These are phyloP conservation scores for Conticribra guillardii DNA, from an alignment of 108 stramenopile species.

Conservation along the genomic window DNA sequence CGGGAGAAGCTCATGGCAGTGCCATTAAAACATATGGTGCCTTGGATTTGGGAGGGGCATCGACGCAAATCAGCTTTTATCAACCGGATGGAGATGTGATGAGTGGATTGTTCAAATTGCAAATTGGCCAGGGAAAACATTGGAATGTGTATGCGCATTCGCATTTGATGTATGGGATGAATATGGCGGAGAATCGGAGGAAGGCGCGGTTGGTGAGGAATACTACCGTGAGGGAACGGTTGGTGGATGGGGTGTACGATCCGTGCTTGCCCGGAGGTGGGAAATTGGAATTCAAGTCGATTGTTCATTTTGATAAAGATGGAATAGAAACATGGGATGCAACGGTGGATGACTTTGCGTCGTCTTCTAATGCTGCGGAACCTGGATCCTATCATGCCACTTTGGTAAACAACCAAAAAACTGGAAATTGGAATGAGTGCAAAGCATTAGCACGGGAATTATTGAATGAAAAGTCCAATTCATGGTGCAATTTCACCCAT, in stretches of 20 bases:
- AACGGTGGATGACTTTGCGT: constrained; percentile 31
- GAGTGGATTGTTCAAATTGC: constrained; percentile 83
- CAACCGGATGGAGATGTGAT: constrained; percentile 85
- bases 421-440: constrained; percentile 63
- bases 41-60: constrained; percentile 91
- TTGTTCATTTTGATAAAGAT: constrained; percentile 46
- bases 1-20: constrained; percentile 42
- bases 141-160: constrained; percentile 94
- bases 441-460: constrained; percentile 45
- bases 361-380: constrained; percentile 19
- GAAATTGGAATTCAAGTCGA: constrained; percentile 46
- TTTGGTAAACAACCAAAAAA: constrained; percentile 53
- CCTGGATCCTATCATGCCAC: constrained; percentile 54
- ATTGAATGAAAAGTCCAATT: constrained; percentile 59
- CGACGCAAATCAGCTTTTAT: constrained; percentile 87
- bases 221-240: constrained; percentile 20
- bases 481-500: constrained; percentile 90
- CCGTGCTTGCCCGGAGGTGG: constrained; percentile 79
- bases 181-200: constrained; percentile 57
- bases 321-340: constrained; percentile 49
- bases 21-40: constrained; percentile 74
- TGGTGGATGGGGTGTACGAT: constrained; percentile 61
- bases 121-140: constrained; percentile 81
- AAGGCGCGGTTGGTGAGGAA: constrained; percentile 52
- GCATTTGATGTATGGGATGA: constrained; percentile 88